phyloP scores from a whole-genome alignment of 2,329 filamentous ascomycete genomes.

The Cryphonectria naterciae region DNA sequence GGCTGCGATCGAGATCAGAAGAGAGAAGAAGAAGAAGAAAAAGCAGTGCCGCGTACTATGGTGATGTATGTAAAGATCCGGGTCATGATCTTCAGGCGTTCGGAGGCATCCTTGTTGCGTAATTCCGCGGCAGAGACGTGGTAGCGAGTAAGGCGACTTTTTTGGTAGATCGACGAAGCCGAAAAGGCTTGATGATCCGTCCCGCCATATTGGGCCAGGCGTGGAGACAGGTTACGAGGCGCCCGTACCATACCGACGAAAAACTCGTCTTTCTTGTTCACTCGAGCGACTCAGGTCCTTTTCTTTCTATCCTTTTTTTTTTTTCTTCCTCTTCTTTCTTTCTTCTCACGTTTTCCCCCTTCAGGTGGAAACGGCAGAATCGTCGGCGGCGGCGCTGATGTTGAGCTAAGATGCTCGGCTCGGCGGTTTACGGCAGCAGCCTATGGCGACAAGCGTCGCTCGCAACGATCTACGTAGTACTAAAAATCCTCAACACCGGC shows the following conservation, averaged over 20 bases:
- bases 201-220: slow-evolving; percentile 13
- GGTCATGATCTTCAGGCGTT: slow-evolving; percentile 2
- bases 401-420: background rate
- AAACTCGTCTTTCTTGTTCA: background rate
- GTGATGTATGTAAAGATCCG: background rate
- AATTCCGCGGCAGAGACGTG: background rate
- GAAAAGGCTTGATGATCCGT: slow-evolving; percentile 20
- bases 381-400: background rate
- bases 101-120: background rate
- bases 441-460: slow-evolving; percentile 7
- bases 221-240: slow-evolving; percentile 1
- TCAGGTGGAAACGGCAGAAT: background rate
- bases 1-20: background rate
- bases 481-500: background rate
- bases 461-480: slow-evolving; percentile 13
- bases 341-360: background rate
- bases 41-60: background rate
- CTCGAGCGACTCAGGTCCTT: background rate
- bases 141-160: slow-evolving; percentile 8
- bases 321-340: background rate
- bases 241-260: background rate
- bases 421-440: background rate
- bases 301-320: background rate
- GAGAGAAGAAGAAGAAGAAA: background rate
- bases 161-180: slow-evolving; percentile 6